Evolutionary conservation across 176 grass and related monocot species (phyloP).

Genomic region (Juncus inflexus): DNA sequence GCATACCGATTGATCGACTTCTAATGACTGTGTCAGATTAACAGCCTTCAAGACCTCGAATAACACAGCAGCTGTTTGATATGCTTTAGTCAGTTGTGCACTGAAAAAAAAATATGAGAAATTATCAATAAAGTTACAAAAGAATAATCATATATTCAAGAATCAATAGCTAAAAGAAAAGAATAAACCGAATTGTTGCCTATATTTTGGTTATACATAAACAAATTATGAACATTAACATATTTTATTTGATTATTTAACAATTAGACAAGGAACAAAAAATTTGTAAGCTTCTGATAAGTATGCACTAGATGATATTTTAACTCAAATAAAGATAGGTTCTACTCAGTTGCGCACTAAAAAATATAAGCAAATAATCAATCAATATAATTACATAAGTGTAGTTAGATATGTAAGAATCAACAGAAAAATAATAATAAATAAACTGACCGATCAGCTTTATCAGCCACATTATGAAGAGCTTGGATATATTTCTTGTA

Average conservation of each 20-base stretch:
- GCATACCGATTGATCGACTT: conserved; percentile 71
- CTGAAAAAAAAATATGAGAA: conserved; percentile 24
- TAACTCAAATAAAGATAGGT: conserved; percentile 38
- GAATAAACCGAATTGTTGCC: not conserved
- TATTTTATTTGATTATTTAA: too few species aligned
- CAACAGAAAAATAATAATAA: not conserved
- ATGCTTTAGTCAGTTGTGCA: conserved; percentile 83
- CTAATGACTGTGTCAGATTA: conserved; percentile 79
- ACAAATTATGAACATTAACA: too few species aligned
- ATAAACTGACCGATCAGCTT: conserved; percentile 68
- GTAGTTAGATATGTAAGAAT: not conserved
- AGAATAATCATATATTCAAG: not conserved
- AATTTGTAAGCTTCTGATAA: too few species aligned
- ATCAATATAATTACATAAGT: not conserved
- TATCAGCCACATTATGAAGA: conserved; percentile 72
- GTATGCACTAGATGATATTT: too few species aligned
- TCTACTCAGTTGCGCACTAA: conserved; percentile 78
- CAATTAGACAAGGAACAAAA: too few species aligned
- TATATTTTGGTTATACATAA: too few species aligned
- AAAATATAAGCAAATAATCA: not conserved
- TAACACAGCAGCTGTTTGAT: conserved; percentile 87
- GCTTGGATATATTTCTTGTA: conserved; percentile 96
- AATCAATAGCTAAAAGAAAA: conserved; percentile 4
- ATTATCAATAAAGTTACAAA: not conserved
- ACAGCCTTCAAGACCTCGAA: conserved; percentile 96